These are phyloP conservation scores for Solanum pennellii DNA, from an alignment of 257 asterid species.

Conservation along the genomic window DNA sequence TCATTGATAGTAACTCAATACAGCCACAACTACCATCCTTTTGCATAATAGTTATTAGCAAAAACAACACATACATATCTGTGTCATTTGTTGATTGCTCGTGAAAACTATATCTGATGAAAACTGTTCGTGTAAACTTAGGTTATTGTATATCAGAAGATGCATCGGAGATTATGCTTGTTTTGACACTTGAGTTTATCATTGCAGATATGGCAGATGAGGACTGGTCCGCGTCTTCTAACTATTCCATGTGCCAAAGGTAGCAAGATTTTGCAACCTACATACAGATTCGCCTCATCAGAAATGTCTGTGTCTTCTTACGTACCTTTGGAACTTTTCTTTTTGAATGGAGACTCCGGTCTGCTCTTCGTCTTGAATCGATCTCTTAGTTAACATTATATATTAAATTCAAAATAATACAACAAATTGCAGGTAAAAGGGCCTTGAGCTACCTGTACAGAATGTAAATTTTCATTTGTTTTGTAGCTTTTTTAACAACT, in stretches of 20 bases:
- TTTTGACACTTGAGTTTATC: neutral
- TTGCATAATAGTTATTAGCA: neutral
- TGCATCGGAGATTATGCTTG: neutral
- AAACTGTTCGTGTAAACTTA: neutral
- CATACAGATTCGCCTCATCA: conserved; percentile 68
- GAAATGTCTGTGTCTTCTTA: conserved; percentile 29
- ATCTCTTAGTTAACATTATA: conserved; percentile 29
- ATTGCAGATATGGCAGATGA: conserved; percentile 96
- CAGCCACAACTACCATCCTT: neutral
- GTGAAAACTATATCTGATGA: neutral
- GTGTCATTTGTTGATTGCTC: neutral
- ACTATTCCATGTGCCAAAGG: conserved; percentile 89
- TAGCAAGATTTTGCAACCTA: conserved; percentile 77
- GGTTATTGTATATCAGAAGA: neutral
- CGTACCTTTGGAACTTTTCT: conserved; percentile 72
- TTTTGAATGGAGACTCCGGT: conserved; percentile 93
- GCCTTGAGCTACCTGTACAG: neutral
- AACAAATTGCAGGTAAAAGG: neutral
- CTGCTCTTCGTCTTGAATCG: conserved; percentile 68
- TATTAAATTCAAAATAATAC: neutral
- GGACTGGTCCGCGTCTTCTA: conserved; percentile 83
- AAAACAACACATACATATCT: neutral
- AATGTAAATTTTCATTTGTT: neutral
- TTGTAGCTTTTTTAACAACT: neutral
- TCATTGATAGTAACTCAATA: neutral